Percentiles rank a stretch among this genome's conserved stretches.
These are phyloP conservation scores for Pythium volutum DNA, from an alignment of 352 stramenopile species.

Conservation along the genomic window DNA sequence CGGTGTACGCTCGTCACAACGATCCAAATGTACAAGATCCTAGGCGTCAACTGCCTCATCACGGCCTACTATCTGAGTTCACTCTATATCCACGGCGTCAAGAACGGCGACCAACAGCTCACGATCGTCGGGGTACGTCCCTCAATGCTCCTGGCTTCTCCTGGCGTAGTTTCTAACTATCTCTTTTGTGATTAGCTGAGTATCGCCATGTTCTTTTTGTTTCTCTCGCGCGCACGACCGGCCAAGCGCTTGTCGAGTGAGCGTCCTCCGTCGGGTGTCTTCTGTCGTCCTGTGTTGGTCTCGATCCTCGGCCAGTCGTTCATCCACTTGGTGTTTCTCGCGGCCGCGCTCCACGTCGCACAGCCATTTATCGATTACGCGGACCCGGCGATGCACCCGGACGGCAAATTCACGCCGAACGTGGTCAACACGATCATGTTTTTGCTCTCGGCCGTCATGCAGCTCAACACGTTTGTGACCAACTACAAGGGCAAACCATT, in stretches of 20 bases:
- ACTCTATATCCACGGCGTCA: constrained; percentile 93
- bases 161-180: background rate
- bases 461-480: constrained; percentile 49
- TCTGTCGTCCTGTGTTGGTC: constrained; percentile 75
- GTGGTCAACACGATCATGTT: constrained; percentile 95
- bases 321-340: constrained; percentile 87
- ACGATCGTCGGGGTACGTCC: constrained; percentile 39
- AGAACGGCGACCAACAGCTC: constrained; percentile 93
- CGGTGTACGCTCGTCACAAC: constrained; percentile 96
- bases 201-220: constrained; percentile 56
- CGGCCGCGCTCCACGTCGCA: constrained; percentile 40
- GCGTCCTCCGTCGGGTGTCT: constrained; percentile 87
- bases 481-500: constrained; percentile 57
- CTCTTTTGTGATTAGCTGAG: constrained; percentile 25
- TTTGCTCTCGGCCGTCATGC: constrained; percentile 81
- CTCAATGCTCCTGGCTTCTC: too few relatives aligned
- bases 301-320: constrained; percentile 92
- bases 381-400: constrained; percentile 57
- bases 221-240: constrained; percentile 75
- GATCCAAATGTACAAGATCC: constrained; percentile 94
- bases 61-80: constrained; percentile 92
- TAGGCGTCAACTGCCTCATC: constrained; percentile 94
- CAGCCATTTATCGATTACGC: constrained; percentile 61
- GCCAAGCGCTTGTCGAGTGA: constrained; percentile 76
- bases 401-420: constrained; percentile 91